phyloP scores from a whole-genome alignment of 148 eudicot genomes.

The Arbutus unedo region DNA sequence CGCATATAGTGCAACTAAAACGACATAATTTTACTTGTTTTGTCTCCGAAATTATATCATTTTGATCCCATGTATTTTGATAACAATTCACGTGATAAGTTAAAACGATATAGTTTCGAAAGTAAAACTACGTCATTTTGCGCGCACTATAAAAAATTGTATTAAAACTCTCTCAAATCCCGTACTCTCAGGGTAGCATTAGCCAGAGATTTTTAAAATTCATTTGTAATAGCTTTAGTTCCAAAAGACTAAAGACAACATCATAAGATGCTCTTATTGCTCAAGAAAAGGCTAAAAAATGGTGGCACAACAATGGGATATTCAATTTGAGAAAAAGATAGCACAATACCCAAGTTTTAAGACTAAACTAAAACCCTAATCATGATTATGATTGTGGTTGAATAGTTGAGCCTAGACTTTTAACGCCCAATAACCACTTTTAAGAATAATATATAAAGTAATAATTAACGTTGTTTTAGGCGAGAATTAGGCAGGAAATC shows the following conservation, averaged over 20 bases:
- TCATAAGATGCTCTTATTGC: conserved; percentile 13
- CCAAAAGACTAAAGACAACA: conserved; percentile 12
- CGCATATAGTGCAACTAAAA: too few species aligned
- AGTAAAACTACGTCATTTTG: too few species aligned
- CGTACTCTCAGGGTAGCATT: too few species aligned
- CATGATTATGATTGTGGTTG: not conserved
- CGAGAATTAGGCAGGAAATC: conserved; percentile 3
- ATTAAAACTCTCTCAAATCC: too few species aligned
- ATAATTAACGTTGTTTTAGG: conserved; percentile 7
- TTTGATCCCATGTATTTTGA: too few species aligned
- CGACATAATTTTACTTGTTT: too few species aligned
- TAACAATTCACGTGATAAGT: too few species aligned
- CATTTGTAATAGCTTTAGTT: not conserved
- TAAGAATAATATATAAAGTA: not conserved
- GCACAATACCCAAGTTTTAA: not conserved
- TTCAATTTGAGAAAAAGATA: not conserved
- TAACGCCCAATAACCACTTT: not conserved
- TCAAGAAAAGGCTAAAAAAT: not conserved
- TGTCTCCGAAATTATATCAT: too few species aligned
- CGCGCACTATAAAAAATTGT: too few species aligned
- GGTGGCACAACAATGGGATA: not conserved
- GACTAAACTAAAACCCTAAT: not conserved
- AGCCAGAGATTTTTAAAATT: too few species aligned
- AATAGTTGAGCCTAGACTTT: not conserved
- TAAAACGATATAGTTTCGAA: too few species aligned